phyloP scores from a whole-genome alignment of 345 rosid species.

The Aegle marmelos region DNA sequence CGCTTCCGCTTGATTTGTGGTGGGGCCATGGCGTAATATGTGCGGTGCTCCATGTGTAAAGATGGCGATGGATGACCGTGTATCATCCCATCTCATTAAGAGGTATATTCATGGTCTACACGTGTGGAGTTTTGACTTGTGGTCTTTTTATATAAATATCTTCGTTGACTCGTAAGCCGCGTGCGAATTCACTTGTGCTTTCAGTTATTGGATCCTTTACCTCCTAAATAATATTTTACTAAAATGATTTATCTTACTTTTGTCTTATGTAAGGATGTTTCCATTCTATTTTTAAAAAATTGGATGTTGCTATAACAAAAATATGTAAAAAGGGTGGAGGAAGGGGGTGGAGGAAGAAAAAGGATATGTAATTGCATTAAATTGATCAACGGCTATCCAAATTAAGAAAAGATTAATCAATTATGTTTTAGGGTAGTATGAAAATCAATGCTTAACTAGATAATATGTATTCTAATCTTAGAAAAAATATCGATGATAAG shows the following conservation, averaged over 20 bases:
- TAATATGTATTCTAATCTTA: fast-evolving
- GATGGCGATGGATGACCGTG: background rate
- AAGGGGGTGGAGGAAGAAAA: no score
- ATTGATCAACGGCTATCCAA: no score
- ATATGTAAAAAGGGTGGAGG: no score
- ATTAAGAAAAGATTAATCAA: no score
- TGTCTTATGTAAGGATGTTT: background rate
- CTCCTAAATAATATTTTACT: background rate
- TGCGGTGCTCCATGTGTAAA: background rate
- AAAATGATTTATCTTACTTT: background rate
- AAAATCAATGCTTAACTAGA: no score
- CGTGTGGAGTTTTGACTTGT: background rate
- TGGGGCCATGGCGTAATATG: background rate
- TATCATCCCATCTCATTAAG: background rate
- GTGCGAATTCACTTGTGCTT: background rate
- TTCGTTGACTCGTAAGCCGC: background rate
- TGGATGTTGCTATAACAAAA: no score
- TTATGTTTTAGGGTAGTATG: no score
- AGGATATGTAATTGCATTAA: no score
- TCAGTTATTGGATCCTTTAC: background rate
- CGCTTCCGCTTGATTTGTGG: background rate
- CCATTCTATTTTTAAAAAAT: background rate
- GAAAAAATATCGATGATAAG: no score
- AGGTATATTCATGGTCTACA: background rate
- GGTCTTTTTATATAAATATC: background rate